These are phyloP conservation scores for Scheffersomyces stambukii DNA, from an alignment of 1,139 yeast genomes.

Conservation along the genomic window DNA sequence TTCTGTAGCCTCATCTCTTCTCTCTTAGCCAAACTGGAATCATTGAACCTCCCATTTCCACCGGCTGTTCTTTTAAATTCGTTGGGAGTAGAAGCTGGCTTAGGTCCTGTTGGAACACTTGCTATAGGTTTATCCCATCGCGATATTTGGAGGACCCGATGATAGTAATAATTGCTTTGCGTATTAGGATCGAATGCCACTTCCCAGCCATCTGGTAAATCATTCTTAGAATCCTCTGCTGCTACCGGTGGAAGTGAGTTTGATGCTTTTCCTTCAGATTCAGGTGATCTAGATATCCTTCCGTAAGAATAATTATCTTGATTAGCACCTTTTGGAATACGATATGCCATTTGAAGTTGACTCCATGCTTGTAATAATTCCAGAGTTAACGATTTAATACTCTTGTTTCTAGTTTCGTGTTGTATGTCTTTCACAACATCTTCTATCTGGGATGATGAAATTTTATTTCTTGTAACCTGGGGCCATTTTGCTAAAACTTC, in stretches of 20 bases:
- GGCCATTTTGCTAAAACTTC: constrained; percentile 73
- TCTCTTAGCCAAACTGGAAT: constrained; percentile 20
- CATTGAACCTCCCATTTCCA: constrained; percentile 8
- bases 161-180: constrained; percentile 48
- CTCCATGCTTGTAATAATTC: constrained; percentile 67
- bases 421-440: constrained; percentile 50
- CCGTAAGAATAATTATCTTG: constrained; percentile 10
- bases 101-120: constrained; percentile 13
- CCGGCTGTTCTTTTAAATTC: constrained; percentile 6
- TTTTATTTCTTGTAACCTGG: constrained; percentile 72
- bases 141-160: constrained; percentile 41
- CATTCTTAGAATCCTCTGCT: constrained; percentile 11
- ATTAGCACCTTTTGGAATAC: constrained; percentile 57
- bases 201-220: constrained; percentile 53
- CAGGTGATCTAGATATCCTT: constrained; percentile 21
- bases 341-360: constrained; percentile 70
- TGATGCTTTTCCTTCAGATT: constrained; percentile 5
- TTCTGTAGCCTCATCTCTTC: constrained; percentile 33
- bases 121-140: constrained; percentile 57
- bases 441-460: constrained; percentile 76
- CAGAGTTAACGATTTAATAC: constrained; percentile 33
- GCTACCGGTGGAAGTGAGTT: constrained; percentile 11
- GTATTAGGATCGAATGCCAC: constrained; percentile 42
- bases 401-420: constrained; percentile 21
- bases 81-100: constrained; percentile 5